These are phyloP conservation scores for Trametes maxima DNA, from an alignment of 768 basidiomycete genomes.

Conservation along the genomic window DNA sequence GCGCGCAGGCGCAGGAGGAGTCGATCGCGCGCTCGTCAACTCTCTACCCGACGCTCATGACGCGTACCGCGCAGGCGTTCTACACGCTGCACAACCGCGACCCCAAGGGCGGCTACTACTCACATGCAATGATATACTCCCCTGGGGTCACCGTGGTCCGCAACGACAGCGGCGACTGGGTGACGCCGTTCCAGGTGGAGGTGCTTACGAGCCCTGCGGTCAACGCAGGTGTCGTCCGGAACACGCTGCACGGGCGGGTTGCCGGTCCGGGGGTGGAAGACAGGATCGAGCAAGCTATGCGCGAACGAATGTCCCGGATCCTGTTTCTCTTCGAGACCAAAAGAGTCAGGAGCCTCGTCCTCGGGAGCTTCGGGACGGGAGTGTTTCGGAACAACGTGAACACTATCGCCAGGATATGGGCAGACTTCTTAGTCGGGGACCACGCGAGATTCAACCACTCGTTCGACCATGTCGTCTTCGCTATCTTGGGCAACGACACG, in stretches of 20 bases:
- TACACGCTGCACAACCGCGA: constrained; percentile 58
- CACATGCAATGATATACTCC: constrained; percentile 80
- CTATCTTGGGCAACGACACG: constrained; percentile 57
- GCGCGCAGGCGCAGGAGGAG: constrained; percentile 81
- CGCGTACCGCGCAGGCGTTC: constrained; percentile 56
- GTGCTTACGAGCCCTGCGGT: constrained; percentile 76
- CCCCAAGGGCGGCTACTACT: constrained; percentile 58
- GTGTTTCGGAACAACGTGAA: constrained; percentile 69
- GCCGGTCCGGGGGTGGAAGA: constrained; percentile 28
- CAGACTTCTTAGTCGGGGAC: constrained; percentile 52
- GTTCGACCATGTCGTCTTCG: constrained; percentile 69
- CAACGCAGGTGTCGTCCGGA: constrained; percentile 59
- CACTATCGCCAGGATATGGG: constrained; percentile 65
- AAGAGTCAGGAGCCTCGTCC: constrained; percentile 59
- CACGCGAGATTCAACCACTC: constrained; percentile 56
- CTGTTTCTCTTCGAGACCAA: constrained; percentile 65
- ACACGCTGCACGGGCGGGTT: constrained; percentile 23
- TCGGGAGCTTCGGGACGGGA: constrained; percentile 80
- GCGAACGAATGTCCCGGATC: constrained; percentile 70
- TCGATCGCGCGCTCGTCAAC: constrained; percentile 77
- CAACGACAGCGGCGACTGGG: constrained; percentile 59
- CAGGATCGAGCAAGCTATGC: constrained; percentile 59
- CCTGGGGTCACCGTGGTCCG: constrained; percentile 65
- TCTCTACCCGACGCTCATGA: constrained; percentile 63
- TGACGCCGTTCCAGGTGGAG: constrained; percentile 60